Conservation (phyloP, 2,329 filamentous ascomycete genomes). For the Xylaria multiplex region DNA sequence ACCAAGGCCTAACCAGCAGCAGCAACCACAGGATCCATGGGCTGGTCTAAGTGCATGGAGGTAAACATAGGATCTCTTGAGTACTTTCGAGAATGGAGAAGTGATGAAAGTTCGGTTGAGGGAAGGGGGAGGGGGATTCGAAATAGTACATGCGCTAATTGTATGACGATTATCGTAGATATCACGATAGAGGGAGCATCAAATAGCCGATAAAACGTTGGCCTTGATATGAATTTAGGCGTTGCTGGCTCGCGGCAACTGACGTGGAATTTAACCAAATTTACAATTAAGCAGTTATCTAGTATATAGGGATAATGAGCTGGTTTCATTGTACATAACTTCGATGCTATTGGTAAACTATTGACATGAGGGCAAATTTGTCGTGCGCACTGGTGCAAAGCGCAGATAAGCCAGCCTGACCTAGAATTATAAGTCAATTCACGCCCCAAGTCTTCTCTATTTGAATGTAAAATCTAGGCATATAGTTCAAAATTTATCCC, state of each 20-base stretch:
- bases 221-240: conserved; percentile 13
- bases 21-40: conserved; percentile 61
- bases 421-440: not conserved
- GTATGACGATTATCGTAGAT: conserved; percentile 15
- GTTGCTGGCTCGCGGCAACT: not conserved
- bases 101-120: not conserved
- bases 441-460: not conserved
- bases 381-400: not conserved
- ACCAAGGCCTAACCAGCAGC: conserved; percentile 46
- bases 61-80: conserved; percentile 42
- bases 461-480: not conserved
- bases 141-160: conserved; percentile 16
- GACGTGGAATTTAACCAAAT: not conserved
- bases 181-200: conserved; percentile 21
- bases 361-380: not conserved
- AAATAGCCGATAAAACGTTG: conserved; percentile 8
- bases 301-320: too few species aligned
- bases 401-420: not conserved
- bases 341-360: not conserved
- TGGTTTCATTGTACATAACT: not conserved
- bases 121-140: not conserved
- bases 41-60: conserved; percentile 64
- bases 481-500: not conserved
- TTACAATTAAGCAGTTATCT: conserved; percentile 11
- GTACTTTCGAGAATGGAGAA: not conserved